phyloP scores from a whole-genome alignment of 140 eudicot genomes.

The Erigeron philadelphicus region DNA sequence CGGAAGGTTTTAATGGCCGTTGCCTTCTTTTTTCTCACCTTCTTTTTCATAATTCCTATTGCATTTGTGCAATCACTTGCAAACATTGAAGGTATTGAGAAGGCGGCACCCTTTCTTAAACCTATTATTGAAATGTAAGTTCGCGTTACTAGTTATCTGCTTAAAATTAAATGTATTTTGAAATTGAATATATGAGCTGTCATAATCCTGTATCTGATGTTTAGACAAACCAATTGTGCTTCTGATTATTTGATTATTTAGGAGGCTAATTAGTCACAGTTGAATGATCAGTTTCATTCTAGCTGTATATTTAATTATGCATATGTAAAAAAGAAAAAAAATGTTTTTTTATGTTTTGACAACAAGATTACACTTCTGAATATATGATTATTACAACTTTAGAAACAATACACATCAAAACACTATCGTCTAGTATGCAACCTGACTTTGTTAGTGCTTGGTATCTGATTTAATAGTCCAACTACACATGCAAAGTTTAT shows the following conservation, averaged over 20 bases:
- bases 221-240: neutral
- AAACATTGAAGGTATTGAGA: conserved; percentile 70
- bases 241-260: neutral
- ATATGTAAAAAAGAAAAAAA: too few relatives aligned
- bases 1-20: conserved; percentile 67
- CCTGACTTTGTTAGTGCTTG: too few relatives aligned
- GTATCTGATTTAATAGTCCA: too few relatives aligned
- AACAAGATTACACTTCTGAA: too few relatives aligned
- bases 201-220: neutral
- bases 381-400: too few relatives aligned
- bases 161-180: neutral
- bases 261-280: neutral
- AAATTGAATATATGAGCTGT: neutral
- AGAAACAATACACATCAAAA: too few relatives aligned
- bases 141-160: neutral
- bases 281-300: too few relatives aligned
- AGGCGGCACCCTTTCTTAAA: conserved; percentile 46
- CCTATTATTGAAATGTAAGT: conserved; percentile 64
- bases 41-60: conserved; percentile 80
- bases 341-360: too few relatives aligned
- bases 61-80: conserved; percentile 78
- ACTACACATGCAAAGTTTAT: neutral
- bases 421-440: too few relatives aligned
- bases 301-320: too few relatives aligned
- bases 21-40: conserved; percentile 88